These are phyloP conservation scores for Lolium multiflorum DNA, from an alignment of 176 grass and related monocot species.

Conservation along the genomic window DNA sequence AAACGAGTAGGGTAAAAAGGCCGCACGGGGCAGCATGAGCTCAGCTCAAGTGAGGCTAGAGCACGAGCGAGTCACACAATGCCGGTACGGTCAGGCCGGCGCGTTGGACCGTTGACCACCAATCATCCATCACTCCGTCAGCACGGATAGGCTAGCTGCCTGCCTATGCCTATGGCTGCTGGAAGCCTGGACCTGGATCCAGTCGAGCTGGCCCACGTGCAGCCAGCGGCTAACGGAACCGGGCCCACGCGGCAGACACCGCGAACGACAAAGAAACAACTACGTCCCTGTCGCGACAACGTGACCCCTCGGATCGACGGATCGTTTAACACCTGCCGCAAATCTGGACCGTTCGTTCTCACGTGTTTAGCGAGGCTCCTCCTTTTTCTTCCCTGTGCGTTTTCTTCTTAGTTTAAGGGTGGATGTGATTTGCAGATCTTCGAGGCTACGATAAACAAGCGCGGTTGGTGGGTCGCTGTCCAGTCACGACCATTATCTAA, in stretches of 20 bases:
- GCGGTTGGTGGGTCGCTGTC: conserved; percentile 23
- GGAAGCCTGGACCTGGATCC: no score
- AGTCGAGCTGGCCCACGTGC: conserved; percentile 36
- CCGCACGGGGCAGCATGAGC: conserved; percentile 18
- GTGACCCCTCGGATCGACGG: background rate
- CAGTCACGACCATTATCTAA: conserved; percentile 1
- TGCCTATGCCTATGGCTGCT: no score
- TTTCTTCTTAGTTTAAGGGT: background rate
- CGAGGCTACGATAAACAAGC: background rate
- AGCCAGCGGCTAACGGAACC: background rate
- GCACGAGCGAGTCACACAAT: background rate
- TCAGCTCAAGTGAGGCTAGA: background rate
- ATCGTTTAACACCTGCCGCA: conserved; percentile 55
- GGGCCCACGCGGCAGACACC: conserved; percentile 10
- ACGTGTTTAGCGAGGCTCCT: conserved; percentile 44
- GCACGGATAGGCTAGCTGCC: background rate
- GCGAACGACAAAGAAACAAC: background rate
- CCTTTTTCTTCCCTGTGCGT: background rate
- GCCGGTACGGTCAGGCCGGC: conserved; percentile 19
- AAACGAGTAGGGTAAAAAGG: background rate
- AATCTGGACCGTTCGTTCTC: conserved; percentile 41
- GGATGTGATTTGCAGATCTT: conserved; percentile 3
- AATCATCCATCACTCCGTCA: background rate
- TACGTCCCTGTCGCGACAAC: background rate
- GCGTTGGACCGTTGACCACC: conserved; percentile 42